Conservation (phyloP, 345 rosid genomes). For the Lepidium africanum region DNA sequence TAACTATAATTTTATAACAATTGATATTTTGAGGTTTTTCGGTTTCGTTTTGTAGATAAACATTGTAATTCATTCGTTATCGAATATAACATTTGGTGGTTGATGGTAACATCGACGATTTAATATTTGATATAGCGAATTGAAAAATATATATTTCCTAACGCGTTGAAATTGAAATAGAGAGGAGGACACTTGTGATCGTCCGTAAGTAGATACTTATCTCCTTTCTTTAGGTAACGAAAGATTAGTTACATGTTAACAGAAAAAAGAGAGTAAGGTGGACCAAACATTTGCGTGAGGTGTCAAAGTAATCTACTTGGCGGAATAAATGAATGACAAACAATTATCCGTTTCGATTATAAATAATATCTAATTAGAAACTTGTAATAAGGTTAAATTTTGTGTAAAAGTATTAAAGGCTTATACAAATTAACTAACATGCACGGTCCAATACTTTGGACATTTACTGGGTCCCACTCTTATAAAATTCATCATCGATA, state of each 20-base stretch:
- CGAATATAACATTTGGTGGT: conserved; percentile 13
- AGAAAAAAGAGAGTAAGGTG: background rate
- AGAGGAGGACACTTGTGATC: background rate
- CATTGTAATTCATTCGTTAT: conserved; percentile 1
- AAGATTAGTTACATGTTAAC: background rate
- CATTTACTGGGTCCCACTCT: no score
- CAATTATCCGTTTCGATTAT: conserved; percentile 10
- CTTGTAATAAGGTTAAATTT: background rate
- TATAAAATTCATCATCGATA: no score
- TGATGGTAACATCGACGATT: conserved; percentile 13
- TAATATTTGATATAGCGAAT: background rate
- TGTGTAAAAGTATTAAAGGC: no score
- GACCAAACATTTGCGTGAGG: conserved; percentile 17
- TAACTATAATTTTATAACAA: conserved; percentile 2
- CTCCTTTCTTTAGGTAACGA: background rate
- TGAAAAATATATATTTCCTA: background rate
- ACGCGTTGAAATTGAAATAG: background rate
- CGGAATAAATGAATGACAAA: background rate
- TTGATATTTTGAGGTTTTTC: background rate
- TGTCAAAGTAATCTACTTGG: conserved; percentile 27
- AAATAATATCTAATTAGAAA: background rate
- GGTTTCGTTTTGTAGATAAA: conserved; percentile 15
- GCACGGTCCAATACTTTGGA: no score
- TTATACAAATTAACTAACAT: background rate
- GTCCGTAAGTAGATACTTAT: background rate